A percentile compares a stretch with the other conserved stretches of the same genome.
Evolutionary conservation across 2,329 filamentous ascomycete species (phyloP).

Genomic region (Catunica adiposa): DNA sequence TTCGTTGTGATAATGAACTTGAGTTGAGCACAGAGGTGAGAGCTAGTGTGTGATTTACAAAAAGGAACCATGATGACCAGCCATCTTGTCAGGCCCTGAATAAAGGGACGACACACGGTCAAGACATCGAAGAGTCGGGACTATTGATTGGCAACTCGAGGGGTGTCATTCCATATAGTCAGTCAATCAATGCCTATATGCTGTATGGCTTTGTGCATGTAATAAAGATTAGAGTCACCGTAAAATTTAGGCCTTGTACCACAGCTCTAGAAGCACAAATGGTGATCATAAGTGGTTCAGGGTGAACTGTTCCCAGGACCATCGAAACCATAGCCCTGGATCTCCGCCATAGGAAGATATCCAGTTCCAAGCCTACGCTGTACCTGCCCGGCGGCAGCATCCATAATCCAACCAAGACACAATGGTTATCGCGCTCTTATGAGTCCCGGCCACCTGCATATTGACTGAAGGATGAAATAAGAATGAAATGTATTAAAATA

Average conservation of each 20-base stretch:
- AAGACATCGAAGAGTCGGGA: background rate
- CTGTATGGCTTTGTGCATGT: too few species aligned
- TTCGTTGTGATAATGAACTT: too few species aligned
- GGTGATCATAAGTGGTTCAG: background rate
- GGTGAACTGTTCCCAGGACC: background rate
- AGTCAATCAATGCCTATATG: too few species aligned
- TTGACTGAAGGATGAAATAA: too few species aligned
- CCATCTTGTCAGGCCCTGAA: background rate
- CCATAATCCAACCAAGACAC: background rate
- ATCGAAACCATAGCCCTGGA: background rate
- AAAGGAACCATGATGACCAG: background rate
- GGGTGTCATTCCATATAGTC: background rate
- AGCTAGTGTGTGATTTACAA: background rate
- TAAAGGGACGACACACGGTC: background rate
- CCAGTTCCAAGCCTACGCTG: background rate
- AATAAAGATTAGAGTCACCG: too few species aligned
- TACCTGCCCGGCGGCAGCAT: background rate
- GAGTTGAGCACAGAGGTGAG: too few species aligned
- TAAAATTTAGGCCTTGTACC: background rate
- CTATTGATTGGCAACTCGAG: background rate
- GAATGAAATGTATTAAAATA: too few species aligned
- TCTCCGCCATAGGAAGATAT: background rate
- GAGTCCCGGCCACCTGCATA: background rate
- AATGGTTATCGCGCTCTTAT: background rate
- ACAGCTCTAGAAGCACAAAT: background rate